A percentile compares a stretch with the other conserved stretches of the same genome.
These are phyloP conservation scores for Rugosomyces carneus DNA, from an alignment of 1,284 basidiomycete genomes.

Conservation along the genomic window DNA sequence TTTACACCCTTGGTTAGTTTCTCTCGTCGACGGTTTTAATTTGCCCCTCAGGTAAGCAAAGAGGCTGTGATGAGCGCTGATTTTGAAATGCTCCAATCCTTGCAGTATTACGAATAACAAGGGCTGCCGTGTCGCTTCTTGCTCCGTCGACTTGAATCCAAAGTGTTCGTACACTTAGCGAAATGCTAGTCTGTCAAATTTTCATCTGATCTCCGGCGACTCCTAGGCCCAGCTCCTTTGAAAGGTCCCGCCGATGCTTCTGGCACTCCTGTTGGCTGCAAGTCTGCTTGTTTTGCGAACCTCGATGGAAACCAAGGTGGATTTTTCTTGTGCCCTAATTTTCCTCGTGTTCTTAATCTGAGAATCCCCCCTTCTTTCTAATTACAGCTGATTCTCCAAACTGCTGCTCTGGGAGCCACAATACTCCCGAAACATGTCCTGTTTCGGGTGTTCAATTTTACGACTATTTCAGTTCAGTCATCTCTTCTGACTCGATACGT, in stretches of 20 bases:
- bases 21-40: constrained; percentile 53
- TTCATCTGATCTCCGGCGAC: no score
- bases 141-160: constrained; percentile 48
- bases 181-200: no score
- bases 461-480: no score
- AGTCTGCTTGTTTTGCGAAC: constrained; percentile 52
- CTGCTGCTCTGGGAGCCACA: constrained; percentile 50
- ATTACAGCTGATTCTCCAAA: constrained; percentile 40
- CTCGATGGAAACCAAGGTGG: constrained; percentile 42
- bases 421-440: constrained; percentile 46
- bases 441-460: constrained; percentile 29
- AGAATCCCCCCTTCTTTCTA: no score
- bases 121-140: constrained; percentile 45
- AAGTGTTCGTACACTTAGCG: constrained; percentile 39
- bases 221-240: constrained; percentile 45
- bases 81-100: no score
- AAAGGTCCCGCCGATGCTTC: constrained; percentile 48
- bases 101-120: constrained; percentile 43
- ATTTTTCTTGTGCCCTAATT: no score
- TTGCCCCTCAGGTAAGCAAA: no score
- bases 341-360: no score
- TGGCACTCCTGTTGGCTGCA: constrained; percentile 56
- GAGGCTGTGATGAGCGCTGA: no score
- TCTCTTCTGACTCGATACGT: no score
- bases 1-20: no score